A percentile compares a stretch with the other conserved stretches of the same genome.
Conservation (phyloP, 495 filamentous ascomycete species). For the Annulohypoxylon stygium region DNA sequence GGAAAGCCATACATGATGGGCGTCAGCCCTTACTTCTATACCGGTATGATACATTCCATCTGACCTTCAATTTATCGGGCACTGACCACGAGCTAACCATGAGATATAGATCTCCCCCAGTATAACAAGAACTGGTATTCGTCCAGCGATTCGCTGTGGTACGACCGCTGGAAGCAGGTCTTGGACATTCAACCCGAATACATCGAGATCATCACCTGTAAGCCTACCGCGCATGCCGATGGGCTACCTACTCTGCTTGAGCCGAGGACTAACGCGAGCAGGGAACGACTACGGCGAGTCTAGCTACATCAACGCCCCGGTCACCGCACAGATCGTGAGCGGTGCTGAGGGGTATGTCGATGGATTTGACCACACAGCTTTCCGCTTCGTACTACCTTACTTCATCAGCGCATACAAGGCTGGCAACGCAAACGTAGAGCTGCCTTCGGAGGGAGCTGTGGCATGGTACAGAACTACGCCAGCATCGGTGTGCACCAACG, state of each 20-base stretch:
- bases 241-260: slow-evolving; percentile 6
- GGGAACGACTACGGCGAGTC: slow-evolving; percentile 87
- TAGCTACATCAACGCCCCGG: slow-evolving; percentile 76
- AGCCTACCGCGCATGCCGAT: slow-evolving; percentile 32
- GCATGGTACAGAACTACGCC: slow-evolving; percentile 75
- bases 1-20: slow-evolving; percentile 84
- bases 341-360: slow-evolving; percentile 65
- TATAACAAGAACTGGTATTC: slow-evolving; percentile 82
- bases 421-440: slow-evolving; percentile 57
- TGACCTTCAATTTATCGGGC: not conserved
- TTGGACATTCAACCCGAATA: slow-evolving; percentile 73
- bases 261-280: slow-evolving; percentile 47
- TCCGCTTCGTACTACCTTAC: slow-evolving; percentile 68
- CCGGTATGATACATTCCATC: slow-evolving; percentile 49
- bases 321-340: slow-evolving; percentile 61
- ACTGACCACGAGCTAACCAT: slow-evolving; percentile 12
- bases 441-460: slow-evolving; percentile 64
- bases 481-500: slow-evolving; percentile 48
- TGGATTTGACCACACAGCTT: slow-evolving; percentile 55
- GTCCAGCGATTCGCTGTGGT: slow-evolving; percentile 78
- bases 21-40: slow-evolving; percentile 82
- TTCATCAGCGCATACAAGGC: slow-evolving; percentile 75
- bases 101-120: slow-evolving; percentile 70
- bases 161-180: slow-evolving; percentile 78
- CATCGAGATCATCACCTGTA: slow-evolving; percentile 69